phyloP scores from a whole-genome alignment of 345 rosid species.

The Salix koriyanagi region DNA sequence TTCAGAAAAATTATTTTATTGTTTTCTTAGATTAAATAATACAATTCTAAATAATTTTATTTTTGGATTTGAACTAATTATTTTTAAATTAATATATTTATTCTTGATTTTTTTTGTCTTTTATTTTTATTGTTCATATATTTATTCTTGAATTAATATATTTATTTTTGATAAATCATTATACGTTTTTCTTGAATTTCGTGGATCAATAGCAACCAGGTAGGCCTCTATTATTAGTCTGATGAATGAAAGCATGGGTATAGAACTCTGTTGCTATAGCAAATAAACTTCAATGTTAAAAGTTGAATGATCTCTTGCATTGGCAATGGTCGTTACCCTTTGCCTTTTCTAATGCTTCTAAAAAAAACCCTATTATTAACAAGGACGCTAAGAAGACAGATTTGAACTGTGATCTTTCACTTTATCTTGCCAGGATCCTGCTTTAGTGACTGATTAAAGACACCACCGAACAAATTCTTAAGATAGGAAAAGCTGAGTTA shows the following conservation, averaged over 20 bases:
- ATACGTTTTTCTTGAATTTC: background rate
- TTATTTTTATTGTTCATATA: too few species aligned
- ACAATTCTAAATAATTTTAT: too few species aligned
- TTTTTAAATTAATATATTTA: too few species aligned
- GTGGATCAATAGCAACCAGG: background rate
- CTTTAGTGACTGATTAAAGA: background rate
- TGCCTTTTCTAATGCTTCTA: conserved; percentile 22
- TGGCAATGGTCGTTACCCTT: conserved; percentile 13
- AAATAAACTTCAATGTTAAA: background rate
- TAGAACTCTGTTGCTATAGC: background rate
- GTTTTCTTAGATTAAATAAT: too few species aligned
- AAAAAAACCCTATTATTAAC: conserved; percentile 21
- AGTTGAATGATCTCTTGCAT: conserved; percentile 22
- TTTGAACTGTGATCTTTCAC: conserved; percentile 15
- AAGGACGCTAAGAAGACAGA: conserved; percentile 3
- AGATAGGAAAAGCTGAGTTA: conserved; percentile 5
- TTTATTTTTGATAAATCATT: too few species aligned
- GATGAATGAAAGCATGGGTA: background rate
- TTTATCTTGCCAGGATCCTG: conserved; percentile 10
- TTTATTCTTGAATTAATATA: too few species aligned
- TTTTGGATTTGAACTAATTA: too few species aligned
- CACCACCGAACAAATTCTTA: background rate
- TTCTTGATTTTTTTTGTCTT: too few species aligned
- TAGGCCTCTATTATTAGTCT: background rate
- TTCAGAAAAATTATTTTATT: too few species aligned